phyloP scores from a whole-genome alignment of 1,284 basidiomycete genomes.

The Pyrrhoderma lamaoense region DNA sequence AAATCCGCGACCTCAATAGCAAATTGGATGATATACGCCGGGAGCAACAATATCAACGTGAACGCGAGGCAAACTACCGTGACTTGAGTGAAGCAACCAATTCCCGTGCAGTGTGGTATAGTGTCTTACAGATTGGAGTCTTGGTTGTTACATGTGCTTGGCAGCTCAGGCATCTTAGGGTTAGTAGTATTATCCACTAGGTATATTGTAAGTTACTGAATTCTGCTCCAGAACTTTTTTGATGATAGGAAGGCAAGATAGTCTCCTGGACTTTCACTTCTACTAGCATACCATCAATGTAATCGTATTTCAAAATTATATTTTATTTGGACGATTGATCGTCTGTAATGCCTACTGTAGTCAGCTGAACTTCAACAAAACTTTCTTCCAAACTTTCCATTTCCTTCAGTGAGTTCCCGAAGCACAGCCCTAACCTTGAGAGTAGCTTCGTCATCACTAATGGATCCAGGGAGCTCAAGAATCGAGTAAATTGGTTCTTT shows the following conservation, averaged over 20 bases:
- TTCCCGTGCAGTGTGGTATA: constrained; percentile 89
- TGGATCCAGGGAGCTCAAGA: constrained; percentile 40
- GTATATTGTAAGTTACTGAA: not conserved
- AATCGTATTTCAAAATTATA: not conserved
- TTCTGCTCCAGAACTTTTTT: constrained; percentile 62
- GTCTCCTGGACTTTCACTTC: not conserved
- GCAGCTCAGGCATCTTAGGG: constrained; percentile 90
- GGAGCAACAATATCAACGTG: constrained; percentile 97
- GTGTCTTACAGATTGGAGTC: constrained; percentile 78
- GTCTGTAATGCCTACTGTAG: no score
- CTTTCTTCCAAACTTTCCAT: constrained; percentile 62
- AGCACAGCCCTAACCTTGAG: constrained; percentile 43
- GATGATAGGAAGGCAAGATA: constrained; percentile 80
- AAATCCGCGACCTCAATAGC: constrained; percentile 86
- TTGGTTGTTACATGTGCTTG: constrained; percentile 82
- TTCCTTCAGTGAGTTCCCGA: constrained; percentile 32
- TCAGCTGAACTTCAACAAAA: constrained; percentile 50
- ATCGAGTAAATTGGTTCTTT: constrained; percentile 62
- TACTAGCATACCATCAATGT: not conserved
- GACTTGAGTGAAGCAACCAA: constrained; percentile 88
- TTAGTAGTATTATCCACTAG: constrained; percentile 32
- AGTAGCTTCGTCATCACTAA: constrained; percentile 48
- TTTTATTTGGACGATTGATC: not conserved
- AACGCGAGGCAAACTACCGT: constrained; percentile 89
- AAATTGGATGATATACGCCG: constrained; percentile 89